These are phyloP conservation scores for Nasturtium officinale DNA, from an alignment of 345 rosid species.

Conservation along the genomic window DNA sequence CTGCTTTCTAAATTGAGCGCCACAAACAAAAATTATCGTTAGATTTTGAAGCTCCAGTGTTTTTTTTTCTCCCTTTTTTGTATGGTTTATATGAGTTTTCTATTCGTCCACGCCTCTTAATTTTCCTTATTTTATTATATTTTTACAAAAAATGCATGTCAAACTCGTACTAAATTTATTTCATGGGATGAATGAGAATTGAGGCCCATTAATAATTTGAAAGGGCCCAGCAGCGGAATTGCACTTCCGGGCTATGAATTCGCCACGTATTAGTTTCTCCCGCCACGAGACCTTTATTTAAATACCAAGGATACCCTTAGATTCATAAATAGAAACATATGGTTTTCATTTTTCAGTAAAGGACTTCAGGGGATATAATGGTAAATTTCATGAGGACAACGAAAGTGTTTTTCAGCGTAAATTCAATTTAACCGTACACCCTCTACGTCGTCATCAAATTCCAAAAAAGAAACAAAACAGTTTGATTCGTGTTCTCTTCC, in stretches of 20 bases:
- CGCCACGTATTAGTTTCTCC: conserved; percentile 37
- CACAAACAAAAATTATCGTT: conserved; percentile 31
- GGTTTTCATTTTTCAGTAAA: too few relatives aligned
- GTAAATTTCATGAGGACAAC: background rate
- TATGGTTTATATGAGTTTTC: conserved; percentile 34
- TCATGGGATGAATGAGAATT: background rate
- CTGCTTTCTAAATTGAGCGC: conserved; percentile 41
- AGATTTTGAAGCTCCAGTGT: background rate
- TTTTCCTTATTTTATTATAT: background rate
- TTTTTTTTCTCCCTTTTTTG: background rate
- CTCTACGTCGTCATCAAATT: conserved; percentile 24
- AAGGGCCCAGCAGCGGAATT: background rate
- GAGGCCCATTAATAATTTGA: background rate
- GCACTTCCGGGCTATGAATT: conserved; percentile 14
- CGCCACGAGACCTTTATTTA: conserved; percentile 23
- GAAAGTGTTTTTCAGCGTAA: conserved; percentile 1
- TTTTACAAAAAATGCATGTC: background rate
- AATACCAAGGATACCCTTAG: conserved; percentile 9
- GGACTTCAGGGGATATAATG: conserved; percentile 1
- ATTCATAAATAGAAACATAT: too few relatives aligned
- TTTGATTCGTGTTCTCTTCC: conserved; percentile 20
- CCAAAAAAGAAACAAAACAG: conserved; percentile 26
- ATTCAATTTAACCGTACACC: conserved; percentile 16
- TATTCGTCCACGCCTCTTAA: conserved; percentile 38
- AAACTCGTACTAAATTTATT: background rate